A percentile compares a stretch with the other conserved stretches of the same genome.
Conservation (phyloP, 164 flowering plant species). For the Magnolia kwangsiensis region DNA sequence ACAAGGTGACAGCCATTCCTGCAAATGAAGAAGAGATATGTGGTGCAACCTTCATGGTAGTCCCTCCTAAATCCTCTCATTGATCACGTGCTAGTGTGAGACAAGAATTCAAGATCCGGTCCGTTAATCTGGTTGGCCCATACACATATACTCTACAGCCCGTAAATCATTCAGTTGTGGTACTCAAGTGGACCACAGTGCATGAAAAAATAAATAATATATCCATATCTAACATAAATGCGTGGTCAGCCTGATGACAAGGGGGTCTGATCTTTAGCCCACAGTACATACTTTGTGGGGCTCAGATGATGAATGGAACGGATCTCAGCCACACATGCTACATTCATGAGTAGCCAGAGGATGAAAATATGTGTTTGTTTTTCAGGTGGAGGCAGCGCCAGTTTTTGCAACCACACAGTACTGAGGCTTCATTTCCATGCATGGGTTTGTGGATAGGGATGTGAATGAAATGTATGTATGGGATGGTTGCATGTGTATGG, state of each 20-base stretch:
- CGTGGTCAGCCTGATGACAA: background rate
- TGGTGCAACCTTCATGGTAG: conserved; percentile 69
- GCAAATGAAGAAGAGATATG: conserved; percentile 73
- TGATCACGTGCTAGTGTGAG: too few species aligned
- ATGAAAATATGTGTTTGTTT: background rate
- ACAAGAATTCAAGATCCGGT: too few species aligned
- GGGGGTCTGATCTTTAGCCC: background rate
- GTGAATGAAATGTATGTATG: background rate
- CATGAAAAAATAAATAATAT: background rate
- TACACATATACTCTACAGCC: too few species aligned
- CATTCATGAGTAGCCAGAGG: background rate
- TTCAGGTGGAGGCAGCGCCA: conserved; percentile 81
- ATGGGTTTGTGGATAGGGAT: background rate
- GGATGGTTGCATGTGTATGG: background rate
- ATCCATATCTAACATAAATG: too few species aligned
- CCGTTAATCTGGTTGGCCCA: too few species aligned
- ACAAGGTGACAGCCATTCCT: conserved; percentile 72
- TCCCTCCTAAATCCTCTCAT: background rate
- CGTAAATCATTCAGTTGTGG: too few species aligned
- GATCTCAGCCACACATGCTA: background rate
- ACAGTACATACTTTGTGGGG: too few species aligned
- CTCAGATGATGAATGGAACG: background rate
- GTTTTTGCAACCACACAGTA: conserved; percentile 60
- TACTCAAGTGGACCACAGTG: background rate
- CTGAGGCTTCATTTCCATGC: background rate